Base-by-base conservation (phyloP, 805 yeast genomes). In the Torulaspora maleeae region DNA sequence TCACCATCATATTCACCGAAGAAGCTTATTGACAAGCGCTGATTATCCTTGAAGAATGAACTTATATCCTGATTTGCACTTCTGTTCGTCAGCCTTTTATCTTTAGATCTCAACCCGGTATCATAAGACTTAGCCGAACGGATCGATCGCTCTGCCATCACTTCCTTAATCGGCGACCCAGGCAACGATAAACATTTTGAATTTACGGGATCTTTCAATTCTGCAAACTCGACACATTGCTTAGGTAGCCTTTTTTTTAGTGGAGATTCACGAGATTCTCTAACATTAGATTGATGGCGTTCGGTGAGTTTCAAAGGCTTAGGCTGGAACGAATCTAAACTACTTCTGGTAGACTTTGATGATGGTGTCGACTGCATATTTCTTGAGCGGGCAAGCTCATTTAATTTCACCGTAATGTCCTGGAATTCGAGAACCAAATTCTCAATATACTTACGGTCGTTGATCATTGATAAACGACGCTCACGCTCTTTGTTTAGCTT, bases 21-120 rank as follows among this genome's bases (percentile, higher is more conserved):
- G 17, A 64, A 45, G 2, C 66, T 57, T 6, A 63, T 53, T 1
- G 69, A 65, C n/a, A 65, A 44, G 25, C 69, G 55, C 33, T 65
- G 64, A 20, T 59, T 60, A n/a, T 58, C 58, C 38, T 60, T 61
- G 44, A 65, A 64, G 24, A 60, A 49, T n/a, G 56, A 48, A 27
- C 54, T 44, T 27, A 49, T 38, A 28, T 45, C 51, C 11, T 42
- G 33, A 22, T 33, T 38, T n/a, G 38, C 37, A 11, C 38, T 15
- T 13, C 44, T 32, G 24, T 48, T 41, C 25, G 39, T n/a, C 34
- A 36, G 40, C 28, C 35, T 40, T 33, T 42, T 43, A 25, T 38
- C 27, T 30, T 47, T 36, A 8, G 48, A 32, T 38, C 55, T 61
- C 40, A 63, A 47, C 5, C 61, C 61, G 29, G 58, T 53, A 34